Base-by-base conservation (phyloP, 163 green algal genomes). In the Chlamydomonas reinhardtii region DNA sequence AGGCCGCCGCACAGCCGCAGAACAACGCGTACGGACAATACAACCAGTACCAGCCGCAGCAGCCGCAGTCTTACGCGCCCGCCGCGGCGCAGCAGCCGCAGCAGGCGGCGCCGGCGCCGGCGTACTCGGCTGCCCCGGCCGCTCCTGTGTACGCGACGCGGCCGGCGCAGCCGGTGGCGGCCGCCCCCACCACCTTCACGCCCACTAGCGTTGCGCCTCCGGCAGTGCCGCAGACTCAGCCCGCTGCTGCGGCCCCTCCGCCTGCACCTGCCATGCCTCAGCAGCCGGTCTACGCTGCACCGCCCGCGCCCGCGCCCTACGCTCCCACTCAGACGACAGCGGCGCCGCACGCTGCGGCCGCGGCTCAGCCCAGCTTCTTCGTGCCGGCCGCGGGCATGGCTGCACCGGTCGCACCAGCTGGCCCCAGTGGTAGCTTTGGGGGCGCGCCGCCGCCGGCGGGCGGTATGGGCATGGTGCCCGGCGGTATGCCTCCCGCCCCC, bases 311-410 rank as follows among this genome's bases (percentile, higher is more conserved):
- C 3, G 59, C 72, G 54, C 24, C 69, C 16, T 79, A 74, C 34
- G 68, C 64, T 17, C 80, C 80, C 9, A 19, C 6, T 20, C 39
- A 71, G 9, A 25, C 43, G 43, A 34, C 24, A 3, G 32, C 43
- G 5, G 35, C 70, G 61, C 59, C 72, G 20, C 69, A 78, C 69
- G 68, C 54, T 11, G 48, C 70, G 29, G 54, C 83, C n/a, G 74
- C 74, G 52, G 43, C 83, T 0, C 83, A 82, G 66, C 74, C 83
- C 6, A 79, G 32, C 39, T 87, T 87, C 82, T 87, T 87, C 31
- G 71, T 87, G n/a, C 72, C 82, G 2, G 69, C 37, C 31, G 72
- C 61, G 1, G 15, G 37, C 15, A 52, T 27, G 14, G 72, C 72
- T 3, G 82, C 82, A 43, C 72, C 82, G 15, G 61, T 82, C 24